Percentiles rank a stretch among this genome's conserved stretches.
Conservation (phyloP, 2,329 filamentous ascomycete species). For the Blastomyces parvus region DNA sequence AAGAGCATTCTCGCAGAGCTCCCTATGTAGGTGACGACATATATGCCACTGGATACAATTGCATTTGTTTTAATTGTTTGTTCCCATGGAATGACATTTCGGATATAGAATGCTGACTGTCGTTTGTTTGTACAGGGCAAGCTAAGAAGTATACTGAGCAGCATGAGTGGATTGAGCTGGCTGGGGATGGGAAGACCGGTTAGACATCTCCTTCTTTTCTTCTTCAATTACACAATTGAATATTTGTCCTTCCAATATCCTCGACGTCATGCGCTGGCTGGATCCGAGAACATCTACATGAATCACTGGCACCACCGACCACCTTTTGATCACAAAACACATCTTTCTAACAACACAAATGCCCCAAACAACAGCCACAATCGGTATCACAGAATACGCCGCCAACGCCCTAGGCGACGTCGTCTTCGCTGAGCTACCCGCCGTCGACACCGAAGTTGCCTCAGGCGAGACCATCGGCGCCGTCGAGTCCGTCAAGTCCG, state of each 20-base stretch:
- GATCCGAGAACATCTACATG: not conserved
- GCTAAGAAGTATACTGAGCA: slow-evolving; percentile 86
- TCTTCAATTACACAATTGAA: not conserved
- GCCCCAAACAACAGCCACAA: slow-evolving; percentile 41
- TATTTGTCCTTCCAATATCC: not conserved
- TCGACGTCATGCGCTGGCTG: slow-evolving; percentile 1
- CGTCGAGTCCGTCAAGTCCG: slow-evolving; percentile 96
- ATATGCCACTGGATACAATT: slow-evolving; percentile 6
- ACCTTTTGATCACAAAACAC: not conserved
- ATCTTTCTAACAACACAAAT: slow-evolving; percentile 4
- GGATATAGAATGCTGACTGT: not conserved
- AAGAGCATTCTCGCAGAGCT: slow-evolving; percentile 35
- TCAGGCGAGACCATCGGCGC: slow-evolving; percentile 82
- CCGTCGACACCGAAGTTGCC: slow-evolving; percentile 55
- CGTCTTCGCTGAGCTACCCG: slow-evolving; percentile 91
- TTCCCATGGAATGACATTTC: not conserved
- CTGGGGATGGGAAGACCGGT: slow-evolving; percentile 71
- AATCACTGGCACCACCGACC: slow-evolving; percentile 18
- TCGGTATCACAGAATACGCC: slow-evolving; percentile 86
- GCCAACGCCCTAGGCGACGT: slow-evolving; percentile 89
- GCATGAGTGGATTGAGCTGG: slow-evolving; percentile 95
- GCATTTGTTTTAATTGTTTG: not conserved
- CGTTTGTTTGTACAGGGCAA: slow-evolving; percentile 21
- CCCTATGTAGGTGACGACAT: slow-evolving; percentile 27
- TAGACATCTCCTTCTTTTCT: slow-evolving; percentile 20